These are phyloP conservation scores for Penicillium salamii DNA, from an alignment of 495 filamentous ascomycete genomes.

Conservation along the genomic window DNA sequence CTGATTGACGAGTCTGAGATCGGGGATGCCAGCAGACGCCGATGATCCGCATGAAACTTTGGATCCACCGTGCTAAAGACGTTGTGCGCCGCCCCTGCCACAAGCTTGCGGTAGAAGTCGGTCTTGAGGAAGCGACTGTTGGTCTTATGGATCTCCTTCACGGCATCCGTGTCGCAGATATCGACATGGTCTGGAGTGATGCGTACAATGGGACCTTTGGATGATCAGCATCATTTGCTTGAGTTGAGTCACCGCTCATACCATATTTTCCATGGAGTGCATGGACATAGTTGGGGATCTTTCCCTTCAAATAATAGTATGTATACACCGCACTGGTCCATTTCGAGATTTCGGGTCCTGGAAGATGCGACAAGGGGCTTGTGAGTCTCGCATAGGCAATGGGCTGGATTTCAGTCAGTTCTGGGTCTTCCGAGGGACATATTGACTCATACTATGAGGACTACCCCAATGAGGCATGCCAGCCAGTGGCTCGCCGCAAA, in stretches of 20 bases:
- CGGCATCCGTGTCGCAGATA: constrained; percentile 32
- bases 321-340: constrained; percentile 32
- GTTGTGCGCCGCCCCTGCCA: constrained; percentile 10
- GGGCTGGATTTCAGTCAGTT: constrained; percentile 1
- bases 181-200: constrained; percentile 34
- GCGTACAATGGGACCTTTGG: constrained; percentile 42
- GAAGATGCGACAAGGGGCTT: constrained; percentile 16
- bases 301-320: constrained; percentile 33
- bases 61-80: constrained; percentile 34
- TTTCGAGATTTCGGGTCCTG: constrained; percentile 28
- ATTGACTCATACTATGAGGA: neutral
- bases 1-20: constrained; percentile 37
- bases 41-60: constrained; percentile 25
- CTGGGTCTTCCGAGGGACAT: neutral
- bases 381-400: constrained; percentile 7
- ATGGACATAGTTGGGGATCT: constrained; percentile 37
- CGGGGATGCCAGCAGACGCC: constrained; percentile 34
- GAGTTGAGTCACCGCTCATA: constrained; percentile 1
- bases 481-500: neutral
- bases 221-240: constrained; percentile 4
- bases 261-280: constrained; percentile 43
- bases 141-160: constrained; percentile 38
- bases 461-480: neutral
- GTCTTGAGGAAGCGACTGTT: constrained; percentile 29
- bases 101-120: constrained; percentile 18